Percentiles rank a stretch among this genome's conserved stretches.
Evolutionary conservation across 192 early-diverging fungal species (phyloP).

Genomic region (Jimgerdemannia flammicorona): DNA sequence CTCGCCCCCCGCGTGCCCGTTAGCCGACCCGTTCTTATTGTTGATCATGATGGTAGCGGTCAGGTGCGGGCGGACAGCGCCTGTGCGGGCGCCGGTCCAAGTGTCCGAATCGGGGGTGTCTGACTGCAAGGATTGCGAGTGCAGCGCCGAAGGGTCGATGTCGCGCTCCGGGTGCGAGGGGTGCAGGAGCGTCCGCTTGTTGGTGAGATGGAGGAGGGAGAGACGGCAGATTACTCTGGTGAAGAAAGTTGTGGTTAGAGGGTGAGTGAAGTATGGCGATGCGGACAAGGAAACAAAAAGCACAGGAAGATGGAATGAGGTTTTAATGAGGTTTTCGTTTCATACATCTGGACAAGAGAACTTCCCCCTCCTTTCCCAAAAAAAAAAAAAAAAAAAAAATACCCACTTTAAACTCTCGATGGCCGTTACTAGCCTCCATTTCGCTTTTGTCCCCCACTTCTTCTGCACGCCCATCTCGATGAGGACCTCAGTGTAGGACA

Average conservation of each 20-base stretch:
- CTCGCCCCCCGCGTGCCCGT: background rate
- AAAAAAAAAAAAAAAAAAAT: background rate
- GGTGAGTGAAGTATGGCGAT: background rate
- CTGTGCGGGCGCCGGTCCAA: constrained; percentile 40
- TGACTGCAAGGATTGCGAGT: constrained; percentile 15
- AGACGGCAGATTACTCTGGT: constrained; percentile 44
- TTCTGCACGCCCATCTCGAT: constrained; percentile 31
- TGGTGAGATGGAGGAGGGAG: constrained; percentile 46
- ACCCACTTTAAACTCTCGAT: constrained; percentile 31
- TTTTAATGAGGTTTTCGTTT: constrained; percentile 1
- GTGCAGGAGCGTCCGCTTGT: constrained; percentile 54
- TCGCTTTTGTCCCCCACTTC: constrained; percentile 12
- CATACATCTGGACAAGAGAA: background rate
- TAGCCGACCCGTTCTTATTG: background rate
- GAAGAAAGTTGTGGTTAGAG: background rate
- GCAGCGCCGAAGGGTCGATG: constrained; percentile 53
- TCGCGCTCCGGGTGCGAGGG: constrained; percentile 63
- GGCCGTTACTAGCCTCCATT: constrained; percentile 18
- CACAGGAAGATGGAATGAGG: background rate
- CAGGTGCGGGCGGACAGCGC: constrained; percentile 23
- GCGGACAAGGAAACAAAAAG: background rate
- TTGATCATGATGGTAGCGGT: constrained; percentile 10
- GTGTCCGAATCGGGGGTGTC: constrained; percentile 19
- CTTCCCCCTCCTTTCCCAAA: background rate
- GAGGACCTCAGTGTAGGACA: constrained; percentile 40